These are phyloP conservation scores for Boletus rex-veris DNA, from an alignment of 768 basidiomycete species.

Conservation along the genomic window DNA sequence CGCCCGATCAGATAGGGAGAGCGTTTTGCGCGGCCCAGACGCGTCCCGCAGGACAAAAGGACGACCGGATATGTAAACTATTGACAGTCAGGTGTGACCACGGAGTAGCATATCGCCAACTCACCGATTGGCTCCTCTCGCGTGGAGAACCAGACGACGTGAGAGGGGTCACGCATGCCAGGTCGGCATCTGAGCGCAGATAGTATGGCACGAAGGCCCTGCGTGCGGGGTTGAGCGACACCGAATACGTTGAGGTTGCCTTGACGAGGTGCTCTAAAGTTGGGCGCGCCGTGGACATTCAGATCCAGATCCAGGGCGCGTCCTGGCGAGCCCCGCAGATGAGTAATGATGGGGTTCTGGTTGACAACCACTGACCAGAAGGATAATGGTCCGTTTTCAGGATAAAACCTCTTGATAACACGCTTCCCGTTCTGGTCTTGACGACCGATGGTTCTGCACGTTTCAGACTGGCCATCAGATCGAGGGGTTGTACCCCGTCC, in stretches of 20 bases:
- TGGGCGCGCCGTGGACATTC: constrained; percentile 91
- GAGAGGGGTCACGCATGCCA: constrained; percentile 56
- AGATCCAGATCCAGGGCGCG: constrained; percentile 88
- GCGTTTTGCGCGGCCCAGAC: constrained; percentile 72
- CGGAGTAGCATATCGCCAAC: constrained; percentile 21
- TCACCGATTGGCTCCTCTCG: constrained; percentile 92
- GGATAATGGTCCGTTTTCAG: constrained; percentile 92
- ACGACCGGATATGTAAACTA: constrained; percentile 82
- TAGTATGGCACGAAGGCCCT: constrained; percentile 86
- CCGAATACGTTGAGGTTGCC: constrained; percentile 90
- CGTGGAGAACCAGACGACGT: constrained; percentile 94
- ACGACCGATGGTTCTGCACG: constrained; percentile 72
- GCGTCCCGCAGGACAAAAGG: constrained; percentile 92
- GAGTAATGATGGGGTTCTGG: neutral
- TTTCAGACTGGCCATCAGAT: constrained; percentile 60
- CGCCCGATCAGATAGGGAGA: constrained; percentile 85
- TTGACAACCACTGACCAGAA: constrained; percentile 46
- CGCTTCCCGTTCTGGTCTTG: constrained; percentile 79
- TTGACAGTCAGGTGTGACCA: neutral
- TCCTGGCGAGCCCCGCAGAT: constrained; percentile 41
- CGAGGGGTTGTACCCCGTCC: constrained; percentile 37
- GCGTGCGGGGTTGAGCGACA: constrained; percentile 90
- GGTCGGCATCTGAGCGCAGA: constrained; percentile 79
- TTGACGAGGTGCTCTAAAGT: constrained; percentile 81
- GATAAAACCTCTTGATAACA: constrained; percentile 85